phyloP scores from a whole-genome alignment of 2,329 filamentous ascomycete species.

The Didymosphaeria variabile region DNA sequence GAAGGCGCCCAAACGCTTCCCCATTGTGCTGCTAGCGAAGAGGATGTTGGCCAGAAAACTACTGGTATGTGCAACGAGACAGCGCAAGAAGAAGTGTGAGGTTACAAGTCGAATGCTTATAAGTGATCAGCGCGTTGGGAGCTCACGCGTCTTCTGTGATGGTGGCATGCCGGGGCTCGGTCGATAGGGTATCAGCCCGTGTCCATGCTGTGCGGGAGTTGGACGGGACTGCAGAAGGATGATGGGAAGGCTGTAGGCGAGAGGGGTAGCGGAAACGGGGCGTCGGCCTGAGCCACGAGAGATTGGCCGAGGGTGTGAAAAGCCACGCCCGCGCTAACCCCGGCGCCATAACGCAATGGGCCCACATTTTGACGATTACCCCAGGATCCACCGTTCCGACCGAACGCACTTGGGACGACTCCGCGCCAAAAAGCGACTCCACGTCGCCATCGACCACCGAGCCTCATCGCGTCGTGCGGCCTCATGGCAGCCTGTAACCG shows the following conservation, averaged over 20 bases:
- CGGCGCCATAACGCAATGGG: not conserved
- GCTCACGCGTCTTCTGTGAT: not conserved
- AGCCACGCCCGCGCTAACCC: not conserved
- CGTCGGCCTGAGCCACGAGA: not conserved
- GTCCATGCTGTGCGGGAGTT: not conserved
- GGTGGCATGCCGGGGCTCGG: not conserved
- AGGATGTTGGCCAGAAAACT: too few species aligned
- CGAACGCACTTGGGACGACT: not conserved
- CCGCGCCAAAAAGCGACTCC: not conserved
- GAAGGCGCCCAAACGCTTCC: slow-evolving; percentile 12
- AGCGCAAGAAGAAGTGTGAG: not conserved
- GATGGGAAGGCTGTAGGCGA: not conserved
- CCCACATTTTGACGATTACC: slow-evolving; percentile 3
- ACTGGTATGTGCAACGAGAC: not conserved
- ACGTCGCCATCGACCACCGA: not conserved
- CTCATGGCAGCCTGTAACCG: not conserved
- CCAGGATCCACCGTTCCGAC: not conserved
- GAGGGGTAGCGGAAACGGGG: not conserved
- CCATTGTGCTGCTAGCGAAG: not conserved
- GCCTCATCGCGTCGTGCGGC: not conserved
- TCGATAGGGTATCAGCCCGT: not conserved
- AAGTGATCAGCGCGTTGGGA: not conserved
- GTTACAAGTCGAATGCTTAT: not conserved
- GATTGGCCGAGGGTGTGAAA: not conserved
- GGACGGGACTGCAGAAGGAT: not conserved